Evolutionary conservation across 345 rosid genomes (phyloP), one percentile per base, ranked within the genome.

Genomic region (Mallotus nudiflorus): DNA sequence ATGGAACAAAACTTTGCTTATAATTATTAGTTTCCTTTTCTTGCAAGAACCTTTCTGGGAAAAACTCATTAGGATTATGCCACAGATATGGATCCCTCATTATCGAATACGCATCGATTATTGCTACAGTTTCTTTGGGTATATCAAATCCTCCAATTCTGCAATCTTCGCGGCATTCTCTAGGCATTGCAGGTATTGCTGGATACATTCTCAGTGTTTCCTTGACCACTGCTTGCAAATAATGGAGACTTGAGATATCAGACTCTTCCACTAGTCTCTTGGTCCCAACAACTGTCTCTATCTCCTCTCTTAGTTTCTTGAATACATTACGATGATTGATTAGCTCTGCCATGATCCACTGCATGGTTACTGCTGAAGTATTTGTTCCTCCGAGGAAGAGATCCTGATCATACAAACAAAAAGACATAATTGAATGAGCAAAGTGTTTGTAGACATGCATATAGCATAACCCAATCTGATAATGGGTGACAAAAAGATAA

Each of bases 321-420:
- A 55, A 55, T 0, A 49, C 33, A 14, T 58, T 27, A 20, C 70
- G 78, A 52, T 75, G 73, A 44, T 69, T 64, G 22, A 62, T 55
- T 8, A 75, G 73, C 65, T 68, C 73, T 3, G 51, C 68, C 68
- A 68, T 31, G 0, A 33, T 18, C 73, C 73, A 70, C 2, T 35
- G 22, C 56, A 76, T 70, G 8, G 75, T 65, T 15, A 58, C 63
- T 70, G 80, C 75, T 24, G 72, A 29, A 10, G 72, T 49, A 5
- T 60, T 62, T 11, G 80, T 66, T 19, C 80, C 80, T 31, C 54
- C 80, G 4, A 67, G 19, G 64, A 76, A 76, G 0, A 70, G 62
- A 33, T 58, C 62, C 62, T 58, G 22, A 31, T 39, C n/a, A 39
- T 9, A 39, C 42, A 39, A 39, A 4, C 4, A 39, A 39, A 39